Percentiles rank a stretch among this genome's conserved stretches.
Evolutionary conservation across 75 land plant genomes (phyloP).

Genomic region (Sequoia sempervirens): DNA sequence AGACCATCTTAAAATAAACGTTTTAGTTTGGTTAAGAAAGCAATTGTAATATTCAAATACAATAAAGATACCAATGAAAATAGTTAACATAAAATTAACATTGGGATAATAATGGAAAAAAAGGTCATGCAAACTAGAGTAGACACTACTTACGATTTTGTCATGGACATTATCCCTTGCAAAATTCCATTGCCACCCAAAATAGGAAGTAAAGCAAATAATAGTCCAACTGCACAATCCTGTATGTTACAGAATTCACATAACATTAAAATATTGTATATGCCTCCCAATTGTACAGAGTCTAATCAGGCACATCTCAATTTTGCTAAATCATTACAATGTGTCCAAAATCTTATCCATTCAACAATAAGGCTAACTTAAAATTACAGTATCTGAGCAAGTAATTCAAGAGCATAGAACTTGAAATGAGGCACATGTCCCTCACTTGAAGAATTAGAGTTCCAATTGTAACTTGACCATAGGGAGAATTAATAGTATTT

Average conservation of each 20-base stretch:
- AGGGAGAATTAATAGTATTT: conserved; percentile 56
- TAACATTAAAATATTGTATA: neutral
- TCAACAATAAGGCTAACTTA: neutral
- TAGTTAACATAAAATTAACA: neutral
- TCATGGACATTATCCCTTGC: conserved; percentile 79
- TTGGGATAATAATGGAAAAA: neutral
- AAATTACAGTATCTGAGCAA: neutral
- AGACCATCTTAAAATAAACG: neutral
- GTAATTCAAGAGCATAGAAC: neutral
- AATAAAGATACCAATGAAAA: neutral
- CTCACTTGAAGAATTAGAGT: conserved; percentile 89
- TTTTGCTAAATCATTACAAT: neutral
- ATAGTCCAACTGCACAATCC: conserved; percentile 97
- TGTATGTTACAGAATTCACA: conserved; percentile 20
- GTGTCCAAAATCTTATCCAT: neutral
- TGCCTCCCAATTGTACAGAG: neutral
- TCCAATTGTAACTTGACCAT: conserved; percentile 97
- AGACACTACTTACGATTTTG: conserved; percentile 53
- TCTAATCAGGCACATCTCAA: neutral
- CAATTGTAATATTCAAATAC: neutral
- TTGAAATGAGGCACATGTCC: neutral
- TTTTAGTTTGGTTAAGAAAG: neutral
- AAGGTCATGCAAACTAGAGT: neutral
- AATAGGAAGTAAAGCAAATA: conserved; percentile 93
- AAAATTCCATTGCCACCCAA: conserved; percentile 83